Conservation (phyloP, 345 rosid species). For the Camelina sativa region DNA sequence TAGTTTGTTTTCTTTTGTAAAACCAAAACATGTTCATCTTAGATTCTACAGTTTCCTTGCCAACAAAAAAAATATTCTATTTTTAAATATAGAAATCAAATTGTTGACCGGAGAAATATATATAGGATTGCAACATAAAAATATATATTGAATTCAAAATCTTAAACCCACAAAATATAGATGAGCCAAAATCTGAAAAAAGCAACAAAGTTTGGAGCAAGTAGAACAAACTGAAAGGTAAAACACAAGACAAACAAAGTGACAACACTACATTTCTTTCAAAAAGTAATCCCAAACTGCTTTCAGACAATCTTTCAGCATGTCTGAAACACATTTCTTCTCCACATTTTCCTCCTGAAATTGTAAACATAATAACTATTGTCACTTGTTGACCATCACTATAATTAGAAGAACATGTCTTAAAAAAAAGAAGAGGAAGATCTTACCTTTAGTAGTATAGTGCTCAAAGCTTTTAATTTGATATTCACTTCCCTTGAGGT, state of each 20-base stretch:
- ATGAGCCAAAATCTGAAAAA: not conserved
- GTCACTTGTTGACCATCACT: not conserved
- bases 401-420: slow-evolving; percentile 1
- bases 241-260: not conserved
- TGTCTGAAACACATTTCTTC: slow-evolving; percentile 32
- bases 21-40: too few species aligned
- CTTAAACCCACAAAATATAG: too few species aligned
- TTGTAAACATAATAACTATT: not conserved
- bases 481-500: slow-evolving; percentile 46
- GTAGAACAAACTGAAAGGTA: not conserved
- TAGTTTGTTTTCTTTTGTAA: too few species aligned
- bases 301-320: slow-evolving; percentile 36
- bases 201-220: slow-evolving; percentile 7
- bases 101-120: too few species aligned
- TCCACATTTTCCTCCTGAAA: slow-evolving; percentile 31
- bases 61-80: too few species aligned
- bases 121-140: too few species aligned
- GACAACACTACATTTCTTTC: slow-evolving; percentile 24
- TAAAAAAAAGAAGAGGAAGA: not conserved
- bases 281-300: slow-evolving; percentile 27
- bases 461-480: slow-evolving; percentile 49
- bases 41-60: too few species aligned
- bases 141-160: too few species aligned
- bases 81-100: too few species aligned
- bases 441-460: slow-evolving; percentile 34